Percentiles rank a stretch among this genome's conserved stretches.
Conservation (phyloP, 75 land plant genomes). For the Ceratopteris richardii region DNA sequence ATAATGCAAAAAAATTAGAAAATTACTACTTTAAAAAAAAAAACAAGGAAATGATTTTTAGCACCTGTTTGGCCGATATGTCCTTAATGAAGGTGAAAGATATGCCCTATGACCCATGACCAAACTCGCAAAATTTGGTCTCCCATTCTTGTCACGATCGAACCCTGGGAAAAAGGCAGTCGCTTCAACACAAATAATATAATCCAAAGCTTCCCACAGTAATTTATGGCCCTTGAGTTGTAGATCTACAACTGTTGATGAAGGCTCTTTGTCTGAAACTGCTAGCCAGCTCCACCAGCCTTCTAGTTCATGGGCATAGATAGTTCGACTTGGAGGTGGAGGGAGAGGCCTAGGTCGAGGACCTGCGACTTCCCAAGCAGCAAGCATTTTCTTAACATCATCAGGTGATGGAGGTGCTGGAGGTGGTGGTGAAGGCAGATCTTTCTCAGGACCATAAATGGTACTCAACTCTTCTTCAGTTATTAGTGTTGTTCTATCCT, state of each 20-base stretch:
- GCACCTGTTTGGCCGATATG: constrained; percentile 84
- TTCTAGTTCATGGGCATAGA: constrained; percentile 67
- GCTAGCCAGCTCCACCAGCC: constrained; percentile 90
- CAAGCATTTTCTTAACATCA: constrained; percentile 21
- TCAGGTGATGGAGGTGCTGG: constrained; percentile 37
- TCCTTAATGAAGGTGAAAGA: constrained; percentile 47
- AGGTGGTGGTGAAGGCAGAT: constrained; percentile 28
- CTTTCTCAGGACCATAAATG: constrained; percentile 52
- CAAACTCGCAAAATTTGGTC: constrained; percentile 78
- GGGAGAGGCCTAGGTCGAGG: constrained; percentile 84
- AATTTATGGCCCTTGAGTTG: constrained; percentile 55
- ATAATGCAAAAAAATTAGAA: too few species aligned
- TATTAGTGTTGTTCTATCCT: constrained; percentile 66
- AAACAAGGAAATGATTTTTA: too few species aligned
- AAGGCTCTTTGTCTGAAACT: constrained; percentile 50
- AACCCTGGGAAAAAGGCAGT: constrained; percentile 85
- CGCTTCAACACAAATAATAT: constrained; percentile 70
- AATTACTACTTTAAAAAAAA: not conserved
- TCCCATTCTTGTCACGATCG: constrained; percentile 62
- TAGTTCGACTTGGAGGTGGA: constrained; percentile 64
- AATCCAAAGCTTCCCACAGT: constrained; percentile 80
- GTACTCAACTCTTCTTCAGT: constrained; percentile 42
- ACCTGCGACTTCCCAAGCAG: constrained; percentile 77
- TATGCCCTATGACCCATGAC: constrained; percentile 84
- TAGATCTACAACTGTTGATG: constrained; percentile 37